These are phyloP conservation scores for Amphicarpaea edgeworthii DNA, from an alignment of 306 rosid genomes.

Conservation along the genomic window DNA sequence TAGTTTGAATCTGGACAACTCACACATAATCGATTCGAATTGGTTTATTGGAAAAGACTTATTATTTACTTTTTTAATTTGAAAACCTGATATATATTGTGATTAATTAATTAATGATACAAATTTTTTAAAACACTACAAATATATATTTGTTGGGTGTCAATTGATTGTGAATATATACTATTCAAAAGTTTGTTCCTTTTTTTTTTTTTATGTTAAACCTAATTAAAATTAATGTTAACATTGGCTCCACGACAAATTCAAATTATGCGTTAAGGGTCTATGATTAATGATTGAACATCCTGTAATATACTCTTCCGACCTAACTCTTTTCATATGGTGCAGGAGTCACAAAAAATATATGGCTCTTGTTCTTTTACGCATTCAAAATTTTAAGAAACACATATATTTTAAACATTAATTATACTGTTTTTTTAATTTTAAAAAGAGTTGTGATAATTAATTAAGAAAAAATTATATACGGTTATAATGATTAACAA, in stretches of 20 bases:
- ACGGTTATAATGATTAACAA: no score
- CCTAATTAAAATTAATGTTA: background rate
- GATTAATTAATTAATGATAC: no score
- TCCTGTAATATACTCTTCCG: background rate
- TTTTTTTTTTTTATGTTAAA: no score
- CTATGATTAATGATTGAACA: background rate
- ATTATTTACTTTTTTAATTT: no score
- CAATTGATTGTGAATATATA: no score
- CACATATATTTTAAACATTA: background rate
- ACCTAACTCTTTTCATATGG: conserved; percentile 25
- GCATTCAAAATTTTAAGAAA: background rate
- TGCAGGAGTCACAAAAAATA: background rate
- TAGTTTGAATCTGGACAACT: no score
- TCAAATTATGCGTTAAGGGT: background rate
- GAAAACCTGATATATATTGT: no score
- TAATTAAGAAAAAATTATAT: background rate
- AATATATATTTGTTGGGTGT: no score
- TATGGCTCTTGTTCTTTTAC: background rate
- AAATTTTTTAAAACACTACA: no score
- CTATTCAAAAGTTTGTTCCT: background rate
- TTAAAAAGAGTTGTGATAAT: background rate
- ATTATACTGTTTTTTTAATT: background rate
- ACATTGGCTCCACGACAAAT: background rate
- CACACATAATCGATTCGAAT: no score
- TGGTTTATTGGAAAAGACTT: no score